Base-by-base conservation (phyloP, 78 protist species). In the Fonticula alba region DNA sequence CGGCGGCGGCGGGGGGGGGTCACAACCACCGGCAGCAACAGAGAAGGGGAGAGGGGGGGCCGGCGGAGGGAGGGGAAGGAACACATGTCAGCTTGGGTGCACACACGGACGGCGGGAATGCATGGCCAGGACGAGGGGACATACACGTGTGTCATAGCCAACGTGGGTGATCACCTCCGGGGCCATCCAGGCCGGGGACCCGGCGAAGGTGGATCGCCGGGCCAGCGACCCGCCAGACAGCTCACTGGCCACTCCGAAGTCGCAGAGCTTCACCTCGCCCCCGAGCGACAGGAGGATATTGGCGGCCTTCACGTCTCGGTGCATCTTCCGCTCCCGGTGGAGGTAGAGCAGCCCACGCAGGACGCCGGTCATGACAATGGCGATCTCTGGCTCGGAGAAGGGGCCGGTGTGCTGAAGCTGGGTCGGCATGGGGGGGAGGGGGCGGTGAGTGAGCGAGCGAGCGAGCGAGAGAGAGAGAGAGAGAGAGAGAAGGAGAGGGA, bases 291-390 rank as follows among this genome's bases (percentile, higher is more conserved):
- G 68, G 17, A 93, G 82, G 15, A 91, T 36, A 65, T 95, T 91
- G 46, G 92, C 96, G 6, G 94, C 96, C 66, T 88, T 92, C 63
- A 95, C 86, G 61, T 95, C 99, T 7, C 97, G 76, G 62, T 93
- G 97, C 20, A 94, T 83, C 53, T 83, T 87, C n/a, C 89, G 79
- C 13, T 84, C 70, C 37, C 59, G n/a, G 72, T 92, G 96, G 19
- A 92, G 86, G 61, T 81, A 88, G 46, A 73, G 80, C 20, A 93
- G 73, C 4, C 88, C 96, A 50, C 68, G 66, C 26, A 89, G 71
- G 24, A 76, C 31, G 66, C 92, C 96, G 31, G 83, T 53, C 37
- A 92, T 33, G 47, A 94, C 87, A 59, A 84, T 62, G 26, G 87
- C 85, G 26, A 92, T 84, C 31, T 81, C 26, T 13, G 26, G 27